Base-by-base conservation (phyloP, 805 yeast species). In the Ogataea henricii region DNA sequence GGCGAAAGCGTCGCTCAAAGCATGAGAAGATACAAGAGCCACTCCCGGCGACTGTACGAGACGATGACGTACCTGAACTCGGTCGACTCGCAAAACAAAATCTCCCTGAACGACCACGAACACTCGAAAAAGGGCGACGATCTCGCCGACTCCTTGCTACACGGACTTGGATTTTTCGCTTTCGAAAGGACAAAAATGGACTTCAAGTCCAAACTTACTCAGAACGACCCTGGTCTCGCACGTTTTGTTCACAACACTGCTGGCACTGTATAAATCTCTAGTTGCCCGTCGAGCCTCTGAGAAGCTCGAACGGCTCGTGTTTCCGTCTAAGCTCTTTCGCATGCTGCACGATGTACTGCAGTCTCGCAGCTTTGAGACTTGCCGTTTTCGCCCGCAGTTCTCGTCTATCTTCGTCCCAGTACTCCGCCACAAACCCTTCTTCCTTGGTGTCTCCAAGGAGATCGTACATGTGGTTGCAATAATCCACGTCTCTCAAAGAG, bases 81-180 rank as follows among this genome's bases (percentile, higher is more conserved):
- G 4, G 18, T 46, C 4, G 59, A 60, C 33, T 16, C 14, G 1
- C 13, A n/a, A 4, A 40, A 49, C 25, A 40, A 32, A 27, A 51
- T 43, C 12, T 39, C 50, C 4, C 27, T 46, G 7, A 48, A 43
- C 21, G 54, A 51, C 18, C 30, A 44, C 6, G 59, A 57, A 44
- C 54, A 57, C 6, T 44, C 29, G 2, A 53, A 48, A 25, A 84
- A 84, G 59, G 77, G 78, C 36, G 91, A 85, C 59, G 91, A 85
- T 60, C 65, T 84, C 46, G 77, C 82, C 7, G 91, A 85, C 60
- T 72, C 85, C 0, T 65, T 84, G n/a, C 64, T 84, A 13, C 88
- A 85, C 60, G 86, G 80, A 1, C 49, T 82, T 2, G 71, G 78
- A 0, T 77, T 79, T 72, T 44, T 69, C 12, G 57, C 66, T 10